Evolutionary conservation across 169 alveolate genomes (phyloP), one percentile per base, ranked within the genome.

Genomic region (Plasmodium falciparum): DNA sequence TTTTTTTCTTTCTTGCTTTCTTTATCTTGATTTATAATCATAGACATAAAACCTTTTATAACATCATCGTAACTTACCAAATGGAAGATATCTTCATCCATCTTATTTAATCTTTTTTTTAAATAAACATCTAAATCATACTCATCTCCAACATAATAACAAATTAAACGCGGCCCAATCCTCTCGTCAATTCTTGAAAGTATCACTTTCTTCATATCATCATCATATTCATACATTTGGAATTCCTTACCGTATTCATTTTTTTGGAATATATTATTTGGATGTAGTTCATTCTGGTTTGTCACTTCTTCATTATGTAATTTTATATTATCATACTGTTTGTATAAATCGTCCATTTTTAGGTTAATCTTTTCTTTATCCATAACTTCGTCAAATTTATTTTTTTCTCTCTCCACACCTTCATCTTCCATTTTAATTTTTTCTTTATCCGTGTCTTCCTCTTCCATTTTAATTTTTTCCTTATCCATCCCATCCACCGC

Each of bases 101-200:
- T 26, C 20, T 76, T 20, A 26, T 43, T 63, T 15, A 17, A 8
- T 86, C 17, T 72, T 17, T 67, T 54, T 62, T 86, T 70, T 47
- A 86, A 20, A 70, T 61, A 72, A 43, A 50, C 24, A 20, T 24
- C 49, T 58, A 86, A 17, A 54, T 86, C 76, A 73, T 56, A 86
- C 8, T 33, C 49, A 39, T 72, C 92, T 45, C 88, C 63, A 7
- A 50, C 43, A 45, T 61, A 52, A 67, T 86, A 86, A 47, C 59
- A 71, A 61, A 86, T 86, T 50, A 86, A 66, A 29, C 62, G 61
- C 4, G 92, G 92, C 17, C 56, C 58, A 29, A 86, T 86, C 13
- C 75, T 12, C 22, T 72, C 75, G 43, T 70, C 88, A 5, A 86
- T 52, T 86, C 59, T 62, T 73, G 59, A 71, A 20, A 70, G 50